Evolutionary conservation across 2,329 filamentous ascomycete genomes (phyloP).

Genomic region (Pseudopyrenochaeta lycopersici): DNA sequence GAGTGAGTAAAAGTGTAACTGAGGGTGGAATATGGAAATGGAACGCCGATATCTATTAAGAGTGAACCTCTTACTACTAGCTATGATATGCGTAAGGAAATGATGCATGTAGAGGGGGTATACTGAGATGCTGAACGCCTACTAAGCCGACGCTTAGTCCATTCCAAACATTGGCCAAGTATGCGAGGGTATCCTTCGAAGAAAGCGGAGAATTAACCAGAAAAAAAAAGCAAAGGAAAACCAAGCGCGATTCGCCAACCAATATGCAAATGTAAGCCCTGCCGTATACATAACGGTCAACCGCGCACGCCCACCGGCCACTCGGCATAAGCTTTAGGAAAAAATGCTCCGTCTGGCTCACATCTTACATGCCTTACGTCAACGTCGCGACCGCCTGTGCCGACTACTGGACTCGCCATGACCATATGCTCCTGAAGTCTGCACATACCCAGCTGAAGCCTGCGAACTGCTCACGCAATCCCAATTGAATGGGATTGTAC

Average conservation of each 20-base stretch:
- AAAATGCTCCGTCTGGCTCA: neutral
- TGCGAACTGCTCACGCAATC: constrained; percentile 48
- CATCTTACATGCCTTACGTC: constrained; percentile 5
- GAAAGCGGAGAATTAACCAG: neutral
- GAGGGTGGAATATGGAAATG: neutral
- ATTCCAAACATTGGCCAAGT: neutral
- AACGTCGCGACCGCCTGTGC: constrained; percentile 37
- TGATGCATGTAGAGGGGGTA: neutral
- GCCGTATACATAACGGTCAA: neutral
- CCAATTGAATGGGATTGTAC: constrained; percentile 47
- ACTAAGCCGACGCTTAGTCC: neutral
- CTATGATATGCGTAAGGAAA: neutral
- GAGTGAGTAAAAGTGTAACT: neutral
- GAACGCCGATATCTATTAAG: neutral
- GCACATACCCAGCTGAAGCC: constrained; percentile 33
- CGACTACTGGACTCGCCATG: constrained; percentile 33
- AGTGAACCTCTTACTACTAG: too few relatives aligned
- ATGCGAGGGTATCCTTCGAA: constrained; percentile 2
- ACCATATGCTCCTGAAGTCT: constrained; percentile 35
- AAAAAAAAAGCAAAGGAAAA: neutral
- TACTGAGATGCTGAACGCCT: neutral
- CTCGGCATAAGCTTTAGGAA: neutral
- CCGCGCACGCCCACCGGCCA: neutral
- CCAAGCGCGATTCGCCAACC: neutral
- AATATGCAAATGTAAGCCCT: neutral